phyloP scores from a whole-genome alignment of 306 rosid genomes.

The Rosa multiflora region DNA sequence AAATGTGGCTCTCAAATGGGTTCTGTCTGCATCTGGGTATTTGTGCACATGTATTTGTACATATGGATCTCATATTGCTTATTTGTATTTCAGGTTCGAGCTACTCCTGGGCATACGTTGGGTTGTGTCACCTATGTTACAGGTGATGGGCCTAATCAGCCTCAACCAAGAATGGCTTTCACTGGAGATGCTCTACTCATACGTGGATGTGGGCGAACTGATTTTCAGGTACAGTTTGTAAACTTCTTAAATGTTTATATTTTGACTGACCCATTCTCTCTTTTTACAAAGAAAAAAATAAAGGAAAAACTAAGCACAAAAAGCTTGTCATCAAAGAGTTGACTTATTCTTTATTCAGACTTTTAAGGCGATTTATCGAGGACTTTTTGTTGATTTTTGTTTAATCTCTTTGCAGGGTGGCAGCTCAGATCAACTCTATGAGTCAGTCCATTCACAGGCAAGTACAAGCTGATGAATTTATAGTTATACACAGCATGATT shows the following conservation, averaged over 20 bases:
- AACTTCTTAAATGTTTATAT: background rate
- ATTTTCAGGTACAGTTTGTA: slow-evolving; percentile 75
- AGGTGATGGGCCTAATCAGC: slow-evolving; percentile 75
- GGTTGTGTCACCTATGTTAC: slow-evolving; percentile 93
- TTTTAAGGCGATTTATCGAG: slow-evolving; percentile 8
- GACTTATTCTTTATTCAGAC: background rate
- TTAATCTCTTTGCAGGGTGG: slow-evolving; percentile 74
- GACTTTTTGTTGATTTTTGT: slow-evolving; percentile 19
- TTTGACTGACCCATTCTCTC: slow-evolving; percentile 7
- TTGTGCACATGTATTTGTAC: background rate
- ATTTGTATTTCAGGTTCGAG: slow-evolving; percentile 58
- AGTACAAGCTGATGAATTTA: slow-evolving; percentile 32
- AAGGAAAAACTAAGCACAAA: background rate
- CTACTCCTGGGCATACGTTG: slow-evolving; percentile 91
- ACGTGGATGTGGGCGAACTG: slow-evolving; percentile 98
- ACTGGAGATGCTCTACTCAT: slow-evolving; percentile 80
- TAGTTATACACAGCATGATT: background rate
- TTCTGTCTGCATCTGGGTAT: background rate
- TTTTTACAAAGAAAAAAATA: background rate
- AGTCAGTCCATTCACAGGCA: slow-evolving; percentile 92
- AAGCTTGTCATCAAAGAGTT: background rate
- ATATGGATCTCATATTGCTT: background rate
- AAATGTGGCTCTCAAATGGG: background rate
- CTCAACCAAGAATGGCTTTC: slow-evolving; percentile 88
- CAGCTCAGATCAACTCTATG: slow-evolving; percentile 81